These are phyloP conservation scores for Pseudogymnoascus sp. DNA, from an alignment of 2,329 filamentous ascomycete genomes.

Conservation along the genomic window DNA sequence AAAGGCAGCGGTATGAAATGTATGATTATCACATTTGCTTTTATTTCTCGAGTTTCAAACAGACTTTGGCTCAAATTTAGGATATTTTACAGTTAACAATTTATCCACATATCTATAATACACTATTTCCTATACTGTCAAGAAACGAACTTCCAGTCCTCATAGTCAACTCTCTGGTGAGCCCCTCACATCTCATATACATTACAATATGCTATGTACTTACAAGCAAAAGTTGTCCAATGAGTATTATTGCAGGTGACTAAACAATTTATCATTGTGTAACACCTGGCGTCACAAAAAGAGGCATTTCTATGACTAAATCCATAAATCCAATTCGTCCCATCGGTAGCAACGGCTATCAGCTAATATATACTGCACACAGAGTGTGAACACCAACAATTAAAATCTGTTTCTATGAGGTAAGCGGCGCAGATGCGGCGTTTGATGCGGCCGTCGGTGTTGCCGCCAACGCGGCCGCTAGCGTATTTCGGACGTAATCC, in stretches of 20 bases:
- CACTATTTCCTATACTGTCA: background rate
- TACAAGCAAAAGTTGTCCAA: background rate
- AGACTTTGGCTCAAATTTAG: background rate
- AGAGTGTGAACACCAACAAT: background rate
- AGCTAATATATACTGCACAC: background rate
- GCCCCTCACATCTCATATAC: too few relatives aligned
- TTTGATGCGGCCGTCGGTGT: background rate
- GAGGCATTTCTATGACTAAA: background rate
- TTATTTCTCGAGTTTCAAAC: background rate
- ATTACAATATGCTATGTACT: background rate
- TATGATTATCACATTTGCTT: background rate
- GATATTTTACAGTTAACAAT: background rate
- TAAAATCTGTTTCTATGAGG: background rate
- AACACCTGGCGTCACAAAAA: background rate
- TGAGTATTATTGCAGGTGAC: background rate
- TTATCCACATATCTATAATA: too few relatives aligned
- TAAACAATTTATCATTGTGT: background rate
- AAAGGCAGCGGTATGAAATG: background rate
- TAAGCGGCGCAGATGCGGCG: background rate
- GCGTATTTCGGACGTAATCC: background rate
- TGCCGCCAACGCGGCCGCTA: background rate
- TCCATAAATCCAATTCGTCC: background rate
- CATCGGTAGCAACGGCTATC: background rate
- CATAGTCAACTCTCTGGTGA: too few relatives aligned
- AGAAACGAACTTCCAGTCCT: too few relatives aligned